phyloP scores from a whole-genome alignment of 192 early-diverging fungal genomes.

The Lobosporangium transversale region DNA sequence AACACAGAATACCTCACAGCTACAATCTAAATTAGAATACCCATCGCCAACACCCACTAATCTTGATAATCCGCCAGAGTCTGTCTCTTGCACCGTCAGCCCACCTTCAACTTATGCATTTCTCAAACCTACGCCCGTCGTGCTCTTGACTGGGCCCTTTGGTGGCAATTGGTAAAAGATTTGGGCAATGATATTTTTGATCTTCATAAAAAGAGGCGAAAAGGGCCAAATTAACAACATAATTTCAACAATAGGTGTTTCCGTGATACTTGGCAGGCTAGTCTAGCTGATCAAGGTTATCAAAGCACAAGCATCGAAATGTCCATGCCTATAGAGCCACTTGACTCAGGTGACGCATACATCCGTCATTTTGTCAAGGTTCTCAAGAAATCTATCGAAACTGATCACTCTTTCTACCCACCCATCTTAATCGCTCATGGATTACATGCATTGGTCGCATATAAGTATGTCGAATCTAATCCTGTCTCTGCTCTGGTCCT shows the following conservation, averaged over 20 bases:
- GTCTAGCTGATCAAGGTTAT: constrained; percentile 51
- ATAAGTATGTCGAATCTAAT: constrained; percentile 56
- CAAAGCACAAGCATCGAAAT: constrained; percentile 50
- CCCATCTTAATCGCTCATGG: constrained; percentile 58
- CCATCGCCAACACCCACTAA: constrained; percentile 22
- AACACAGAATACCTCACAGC: too few relatives aligned
- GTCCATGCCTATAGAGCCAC: constrained; percentile 14
- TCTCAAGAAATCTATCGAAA: constrained; percentile 46
- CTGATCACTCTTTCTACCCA: constrained; percentile 52
- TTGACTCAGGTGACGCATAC: constrained; percentile 31
- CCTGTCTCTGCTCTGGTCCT: constrained; percentile 54
- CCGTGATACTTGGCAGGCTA: constrained; percentile 52
- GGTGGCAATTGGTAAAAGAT: constrained; percentile 41
- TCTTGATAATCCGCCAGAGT: constrained; percentile 19
- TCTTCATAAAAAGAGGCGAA: not conserved
- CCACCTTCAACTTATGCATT: constrained; percentile 44
- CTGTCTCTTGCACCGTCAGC: constrained; percentile 31
- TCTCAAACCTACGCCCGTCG: constrained; percentile 49
- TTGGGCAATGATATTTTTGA: not conserved
- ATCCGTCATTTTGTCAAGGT: constrained; percentile 43
- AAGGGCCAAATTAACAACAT: too few relatives aligned
- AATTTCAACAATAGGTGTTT: constrained; percentile 19
- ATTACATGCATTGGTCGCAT: constrained; percentile 44
- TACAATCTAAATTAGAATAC: too few relatives aligned
- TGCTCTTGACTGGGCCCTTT: constrained; percentile 46